Conservation (phyloP, 2,329 filamentous ascomycete species). For the Alternaria dauci region DNA sequence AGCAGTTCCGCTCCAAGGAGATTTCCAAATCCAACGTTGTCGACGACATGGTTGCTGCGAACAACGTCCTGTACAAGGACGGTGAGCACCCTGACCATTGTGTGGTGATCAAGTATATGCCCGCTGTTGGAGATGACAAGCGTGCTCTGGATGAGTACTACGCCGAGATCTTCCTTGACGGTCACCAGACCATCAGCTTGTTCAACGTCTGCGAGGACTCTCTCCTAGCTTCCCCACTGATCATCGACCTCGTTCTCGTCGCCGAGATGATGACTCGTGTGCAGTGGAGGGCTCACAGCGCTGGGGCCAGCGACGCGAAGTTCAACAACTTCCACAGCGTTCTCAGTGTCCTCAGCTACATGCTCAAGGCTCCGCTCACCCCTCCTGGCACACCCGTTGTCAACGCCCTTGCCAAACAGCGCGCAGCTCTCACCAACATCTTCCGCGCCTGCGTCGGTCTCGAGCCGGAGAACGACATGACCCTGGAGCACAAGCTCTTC, state of each 20-base stretch:
- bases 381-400: slow-evolving; percentile 94
- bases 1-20: slow-evolving; percentile 99
- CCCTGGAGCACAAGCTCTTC: slow-evolving; percentile 97
- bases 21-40: slow-evolving; percentile 99
- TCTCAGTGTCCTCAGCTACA: slow-evolving; percentile 96
- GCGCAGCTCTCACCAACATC: slow-evolving; percentile 93
- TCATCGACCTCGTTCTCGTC: slow-evolving; percentile 93
- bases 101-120: slow-evolving; percentile 99
- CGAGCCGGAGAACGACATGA: slow-evolving; percentile 98
- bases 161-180: slow-evolving; percentile 97
- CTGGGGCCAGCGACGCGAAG: slow-evolving; percentile 65
- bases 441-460: slow-evolving; percentile 97
- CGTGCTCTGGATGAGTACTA: slow-evolving; percentile 99
- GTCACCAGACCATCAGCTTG: slow-evolving; percentile 96
- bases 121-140: slow-evolving; percentile 98
- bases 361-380: slow-evolving; percentile 94
- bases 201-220: slow-evolving; percentile 99
- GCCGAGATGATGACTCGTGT: slow-evolving; percentile 99
- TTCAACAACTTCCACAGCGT: slow-evolving; percentile 97
- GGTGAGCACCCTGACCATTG: slow-evolving; percentile 97
- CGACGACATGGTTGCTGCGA: slow-evolving; percentile 99
- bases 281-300: slow-evolving; percentile 76
- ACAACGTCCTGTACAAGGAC: slow-evolving; percentile 85
- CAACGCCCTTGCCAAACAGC: slow-evolving; percentile 96
- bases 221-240: slow-evolving; percentile 90